phyloP scores from a whole-genome alignment of 345 rosid species.

The Kandelia obovata region DNA sequence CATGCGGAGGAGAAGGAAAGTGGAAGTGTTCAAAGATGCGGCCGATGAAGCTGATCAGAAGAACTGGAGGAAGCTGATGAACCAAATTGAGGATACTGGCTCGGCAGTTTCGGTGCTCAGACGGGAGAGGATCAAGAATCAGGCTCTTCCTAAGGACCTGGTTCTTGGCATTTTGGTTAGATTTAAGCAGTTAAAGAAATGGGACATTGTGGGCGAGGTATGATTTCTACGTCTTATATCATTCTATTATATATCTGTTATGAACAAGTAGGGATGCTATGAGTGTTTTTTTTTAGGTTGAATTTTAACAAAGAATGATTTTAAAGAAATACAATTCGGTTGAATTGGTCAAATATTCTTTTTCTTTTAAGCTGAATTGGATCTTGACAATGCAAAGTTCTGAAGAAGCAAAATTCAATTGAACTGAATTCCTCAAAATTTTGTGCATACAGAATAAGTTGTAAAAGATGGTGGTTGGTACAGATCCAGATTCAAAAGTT shows the following conservation, averaged over 20 bases:
- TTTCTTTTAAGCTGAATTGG: too few species aligned
- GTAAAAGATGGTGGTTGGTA: too few species aligned
- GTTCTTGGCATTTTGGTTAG: conserved; percentile 87
- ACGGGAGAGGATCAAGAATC: conserved; percentile 37
- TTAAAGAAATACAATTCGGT: not conserved
- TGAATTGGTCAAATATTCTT: too few species aligned
- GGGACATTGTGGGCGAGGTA: conserved; percentile 90
- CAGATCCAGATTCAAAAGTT: too few species aligned
- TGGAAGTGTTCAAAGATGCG: conserved; percentile 67
- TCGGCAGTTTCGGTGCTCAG: conserved; percentile 66
- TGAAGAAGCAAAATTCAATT: too few species aligned
- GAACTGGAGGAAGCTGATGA: conserved; percentile 81
- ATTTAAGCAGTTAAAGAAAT: conserved; percentile 85
- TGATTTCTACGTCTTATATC: conserved; percentile 13
- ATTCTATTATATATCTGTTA: not conserved
- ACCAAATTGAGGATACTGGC: conserved; percentile 63
- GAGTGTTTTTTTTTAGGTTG: not conserved
- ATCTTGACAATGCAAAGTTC: too few species aligned
- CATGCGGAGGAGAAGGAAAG: conserved; percentile 65
- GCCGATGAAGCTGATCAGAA: conserved; percentile 72
- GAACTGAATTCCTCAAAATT: too few species aligned
- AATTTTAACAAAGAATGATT: not conserved
- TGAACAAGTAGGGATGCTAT: not conserved
- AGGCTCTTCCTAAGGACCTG: conserved; percentile 59
- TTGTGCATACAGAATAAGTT: too few species aligned